Evolutionary conservation across 2,329 filamentous ascomycete species (phyloP), one percentile per base, ranked within the genome.

Genomic region (Podosphaera aphanis): DNA sequence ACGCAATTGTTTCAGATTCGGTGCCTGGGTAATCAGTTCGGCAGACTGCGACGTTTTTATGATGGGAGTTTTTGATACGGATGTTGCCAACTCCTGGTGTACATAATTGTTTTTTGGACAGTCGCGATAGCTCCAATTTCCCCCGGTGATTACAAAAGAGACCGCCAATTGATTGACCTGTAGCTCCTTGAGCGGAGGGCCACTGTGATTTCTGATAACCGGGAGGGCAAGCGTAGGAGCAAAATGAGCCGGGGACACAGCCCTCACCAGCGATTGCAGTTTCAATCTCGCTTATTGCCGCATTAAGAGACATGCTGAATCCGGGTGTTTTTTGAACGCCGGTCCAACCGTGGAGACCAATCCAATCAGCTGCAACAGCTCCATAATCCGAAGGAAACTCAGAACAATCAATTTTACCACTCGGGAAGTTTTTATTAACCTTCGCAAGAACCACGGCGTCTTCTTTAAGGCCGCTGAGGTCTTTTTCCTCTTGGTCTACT

Each of bases 21-120:
- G 77, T 85, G 59, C 85, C 88, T 50, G 90, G 90, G 65, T 98
- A 98, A 62, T 94, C 85, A 52, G 90, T 95, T 62, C 84, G 84
- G 74, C 90, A 98, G 54, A 93, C 72, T 39, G 79, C 71, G 23
- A 83, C 79, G 38, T 71, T 64, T 33, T 72, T 59, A 43, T 62
- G 58, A 29, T 94, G 69, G 46, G 78, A 74, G 70, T 93, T 98
- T 61, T 77, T 59, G 49, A 93, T 73, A 49, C 68, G 67, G 53
- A 94, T 73, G 52, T 77, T 73, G 36, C 76, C 74, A 43, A 48
- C 52, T 50, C 86, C 85, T 27, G 64, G 54, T 57, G 79, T 74
- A 64, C 90, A 98, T 29, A 98, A 76, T 43, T 69, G 79, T 49
- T 71, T 70, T 50, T 66, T 71, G n/a, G 60, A 61, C 1, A 69